Evolutionary conservation across 805 yeast species (phyloP), one percentile per base, ranked within the genome.

Genomic region (Limtongia smithiae): DNA sequence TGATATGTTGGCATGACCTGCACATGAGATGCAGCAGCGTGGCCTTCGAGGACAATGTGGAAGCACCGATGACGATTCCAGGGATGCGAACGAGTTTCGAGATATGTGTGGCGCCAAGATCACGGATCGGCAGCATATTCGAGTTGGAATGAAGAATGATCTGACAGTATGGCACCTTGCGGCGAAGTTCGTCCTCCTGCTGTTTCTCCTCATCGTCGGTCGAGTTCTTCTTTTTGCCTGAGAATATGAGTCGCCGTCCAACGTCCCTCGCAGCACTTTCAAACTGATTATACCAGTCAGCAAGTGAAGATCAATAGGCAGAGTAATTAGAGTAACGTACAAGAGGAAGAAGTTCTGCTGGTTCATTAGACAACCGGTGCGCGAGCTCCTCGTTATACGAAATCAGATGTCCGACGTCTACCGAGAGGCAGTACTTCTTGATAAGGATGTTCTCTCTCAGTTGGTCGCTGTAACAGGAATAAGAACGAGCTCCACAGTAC

Each of bases 41-140:
- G 22, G 97, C 95, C 61, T 93, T 81, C 1, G 97, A 89, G 30
- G 84, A 74, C 48, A 93, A 74, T 25, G 94, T 90, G 2, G 96
- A 85, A 1, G 97, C 85, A 43, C 94, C 83, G 50, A 93, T 91
- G 60, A 93, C 78, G 61, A 93, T 93, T 27, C 99, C 99, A 18
- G 95, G 85, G 37, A 93, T 79, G 48, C 96, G 76, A 31, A 93
- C 91, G 46, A 93, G 83, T 65, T 88, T 86, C 22, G 96, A 81
- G 54, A 93, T 89, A 65, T 87, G 87, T 41, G 83, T 86, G 1
- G 96, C 83, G 65, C 85, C 91, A 50, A 93, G 73, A 48, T 87
- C 81, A 65, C 98, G 78, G 50, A 93, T 80, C 0, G 91, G 75
- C 3, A 83, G 75, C 50, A 80, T 79, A 50, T 80, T 79, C 14